phyloP scores from a whole-genome alignment of 2,329 filamentous ascomycete genomes.

The Conoideocrella luteorostrata region DNA sequence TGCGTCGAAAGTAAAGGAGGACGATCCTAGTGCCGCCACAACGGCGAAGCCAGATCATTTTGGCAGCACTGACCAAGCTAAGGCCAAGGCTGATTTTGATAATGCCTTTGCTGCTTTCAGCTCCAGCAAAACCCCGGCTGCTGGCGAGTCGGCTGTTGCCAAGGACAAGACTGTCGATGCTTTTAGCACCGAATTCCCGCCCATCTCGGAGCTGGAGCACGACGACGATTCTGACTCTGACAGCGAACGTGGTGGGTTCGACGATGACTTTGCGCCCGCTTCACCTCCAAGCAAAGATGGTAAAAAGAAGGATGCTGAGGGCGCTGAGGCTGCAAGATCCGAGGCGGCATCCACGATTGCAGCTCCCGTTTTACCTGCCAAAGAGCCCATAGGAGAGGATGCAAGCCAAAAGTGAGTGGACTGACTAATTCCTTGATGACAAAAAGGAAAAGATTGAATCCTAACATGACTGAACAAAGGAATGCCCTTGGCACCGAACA shows the following conservation, averaged over 20 bases:
- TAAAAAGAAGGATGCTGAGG: constrained; percentile 10
- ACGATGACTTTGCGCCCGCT: constrained; percentile 80
- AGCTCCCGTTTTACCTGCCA: constrained; percentile 17
- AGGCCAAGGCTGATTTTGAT: constrained; percentile 77
- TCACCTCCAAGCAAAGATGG: constrained; percentile 35
- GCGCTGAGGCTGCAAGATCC: neutral
- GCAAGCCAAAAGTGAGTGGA: constrained; percentile 20
- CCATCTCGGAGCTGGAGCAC: constrained; percentile 77
- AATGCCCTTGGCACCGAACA: constrained; percentile 20
- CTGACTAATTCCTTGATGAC: too few relatives aligned
- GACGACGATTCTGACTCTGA: constrained; percentile 80
- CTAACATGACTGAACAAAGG: too few relatives aligned
- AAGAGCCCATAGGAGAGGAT: constrained; percentile 18
- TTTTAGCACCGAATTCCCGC: constrained; percentile 80
- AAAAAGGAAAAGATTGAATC: neutral
- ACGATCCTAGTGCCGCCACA: constrained; percentile 9
- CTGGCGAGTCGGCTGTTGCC: constrained; percentile 28
- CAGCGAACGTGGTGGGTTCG: constrained; percentile 77
- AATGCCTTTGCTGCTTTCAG: constrained; percentile 74
- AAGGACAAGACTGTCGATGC: constrained; percentile 38
- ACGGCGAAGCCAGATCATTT: constrained; percentile 41
- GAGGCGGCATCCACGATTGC: neutral
- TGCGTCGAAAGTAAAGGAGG: constrained; percentile 12
- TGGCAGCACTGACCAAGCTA: constrained; percentile 44
- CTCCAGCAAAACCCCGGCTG: constrained; percentile 44